phyloP scores from a whole-genome alignment of 2,329 filamentous ascomycete species.

The Paraconiothyrium sp. region DNA sequence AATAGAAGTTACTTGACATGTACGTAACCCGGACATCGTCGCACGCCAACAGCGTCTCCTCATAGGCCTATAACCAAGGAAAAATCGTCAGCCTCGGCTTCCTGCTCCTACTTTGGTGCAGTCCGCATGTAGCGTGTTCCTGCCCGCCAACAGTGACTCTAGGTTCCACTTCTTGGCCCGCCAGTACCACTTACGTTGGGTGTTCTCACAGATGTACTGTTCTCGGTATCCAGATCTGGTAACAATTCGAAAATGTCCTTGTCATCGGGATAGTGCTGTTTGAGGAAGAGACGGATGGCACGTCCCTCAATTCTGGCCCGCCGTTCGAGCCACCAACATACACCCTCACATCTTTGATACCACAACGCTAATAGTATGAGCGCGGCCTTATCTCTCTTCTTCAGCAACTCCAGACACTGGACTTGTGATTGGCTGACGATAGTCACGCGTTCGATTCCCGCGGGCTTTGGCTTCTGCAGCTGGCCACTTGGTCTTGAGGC shows the following conservation, averaged over 20 bases:
- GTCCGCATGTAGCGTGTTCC: too few species aligned
- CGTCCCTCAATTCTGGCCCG: slow-evolving; percentile 4
- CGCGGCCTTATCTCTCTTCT: slow-evolving; percentile 60
- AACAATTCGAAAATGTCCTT: neutral
- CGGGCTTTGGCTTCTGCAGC: slow-evolving; percentile 27
- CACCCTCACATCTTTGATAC: slow-evolving; percentile 54
- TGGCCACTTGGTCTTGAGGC: neutral
- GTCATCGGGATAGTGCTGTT: neutral
- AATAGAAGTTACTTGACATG: neutral
- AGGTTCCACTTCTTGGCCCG: neutral
- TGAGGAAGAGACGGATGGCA: slow-evolving; percentile 9
- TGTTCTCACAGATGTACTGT: neutral
- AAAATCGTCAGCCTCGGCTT: too few species aligned
- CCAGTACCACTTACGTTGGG: neutral
- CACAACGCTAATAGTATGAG: slow-evolving; percentile 63
- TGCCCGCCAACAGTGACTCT: neutral
- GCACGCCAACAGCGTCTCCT: neutral
- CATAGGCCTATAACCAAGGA: neutral
- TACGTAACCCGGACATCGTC: neutral
- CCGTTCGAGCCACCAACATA: slow-evolving; percentile 14
- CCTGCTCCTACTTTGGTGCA: too few species aligned
- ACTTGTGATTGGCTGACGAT: neutral
- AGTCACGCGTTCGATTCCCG: neutral
- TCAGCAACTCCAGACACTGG: slow-evolving; percentile 50
- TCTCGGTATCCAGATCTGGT: neutral